Evolutionary conservation across 2,329 filamentous ascomycete genomes (phyloP).

Genomic region (Apiospora koreana): DNA sequence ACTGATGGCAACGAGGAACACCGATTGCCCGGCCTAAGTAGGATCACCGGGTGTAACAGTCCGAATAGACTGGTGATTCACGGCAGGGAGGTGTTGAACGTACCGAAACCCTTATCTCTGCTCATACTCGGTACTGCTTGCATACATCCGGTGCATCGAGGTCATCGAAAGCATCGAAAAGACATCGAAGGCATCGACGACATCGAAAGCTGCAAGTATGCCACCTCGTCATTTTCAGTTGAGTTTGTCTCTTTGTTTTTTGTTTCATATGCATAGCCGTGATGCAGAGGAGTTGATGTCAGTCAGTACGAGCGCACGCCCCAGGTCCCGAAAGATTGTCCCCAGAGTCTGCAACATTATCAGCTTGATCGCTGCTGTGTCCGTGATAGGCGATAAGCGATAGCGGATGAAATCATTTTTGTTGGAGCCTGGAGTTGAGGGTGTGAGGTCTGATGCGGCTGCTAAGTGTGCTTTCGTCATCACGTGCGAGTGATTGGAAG

Average conservation of each 20-base stretch:
- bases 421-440: neutral
- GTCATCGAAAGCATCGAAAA: neutral
- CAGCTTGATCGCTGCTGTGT: neutral
- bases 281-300: neutral
- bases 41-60: neutral
- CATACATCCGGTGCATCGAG: neutral
- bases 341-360: neutral
- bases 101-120: neutral
- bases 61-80: neutral
- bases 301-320: neutral
- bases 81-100: neutral
- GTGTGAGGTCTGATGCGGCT: conserved; percentile 1
- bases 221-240: neutral
- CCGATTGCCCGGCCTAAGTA: neutral
- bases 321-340: neutral
- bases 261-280: too few species aligned
- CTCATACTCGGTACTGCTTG: neutral
- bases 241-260: neutral
- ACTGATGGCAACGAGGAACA: neutral
- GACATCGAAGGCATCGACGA: neutral
- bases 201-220: neutral
- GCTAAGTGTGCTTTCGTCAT: conserved; percentile 15
- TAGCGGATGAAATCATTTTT: conserved; percentile 1
- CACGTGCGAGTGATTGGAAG: conserved; percentile 11
- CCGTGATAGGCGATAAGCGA: neutral